A percentile compares a stretch with the other conserved stretches of the same genome.
These are phyloP conservation scores for Penicillium palitans DNA, from an alignment of 2,329 filamentous ascomycete genomes.

Conservation along the genomic window DNA sequence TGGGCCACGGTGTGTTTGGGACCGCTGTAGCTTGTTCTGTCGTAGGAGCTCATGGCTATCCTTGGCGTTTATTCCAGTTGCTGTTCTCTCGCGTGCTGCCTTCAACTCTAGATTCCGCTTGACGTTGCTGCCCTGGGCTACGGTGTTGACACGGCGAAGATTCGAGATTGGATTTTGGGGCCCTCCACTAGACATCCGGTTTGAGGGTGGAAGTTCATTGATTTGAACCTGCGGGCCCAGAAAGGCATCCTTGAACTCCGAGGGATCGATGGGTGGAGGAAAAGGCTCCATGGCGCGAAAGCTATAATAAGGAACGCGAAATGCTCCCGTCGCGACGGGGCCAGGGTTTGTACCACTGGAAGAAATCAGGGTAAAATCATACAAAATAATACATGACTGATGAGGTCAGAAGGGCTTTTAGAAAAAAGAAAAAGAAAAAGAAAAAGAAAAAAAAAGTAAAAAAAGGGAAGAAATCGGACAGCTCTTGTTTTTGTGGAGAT, in stretches of 20 bases:
- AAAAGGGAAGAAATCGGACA: constrained; percentile 15
- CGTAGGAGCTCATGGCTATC: constrained; percentile 55
- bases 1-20: constrained; percentile 54
- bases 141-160: constrained; percentile 42
- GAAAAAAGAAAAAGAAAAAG: background rate
- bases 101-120: constrained; percentile 33
- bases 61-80: constrained; percentile 46
- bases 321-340: constrained; percentile 12
- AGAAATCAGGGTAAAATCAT: constrained; percentile 21
- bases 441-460: background rate
- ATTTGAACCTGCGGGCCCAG: constrained; percentile 21
- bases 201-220: constrained; percentile 18
- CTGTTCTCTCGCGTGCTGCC: constrained; percentile 35
- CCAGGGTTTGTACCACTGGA: constrained; percentile 4
- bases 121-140: constrained; percentile 36
- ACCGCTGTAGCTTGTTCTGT: constrained; percentile 38
- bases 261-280: constrained; percentile 15
- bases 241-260: constrained; percentile 19
- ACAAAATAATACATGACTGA: constrained; percentile 1
- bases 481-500: constrained; percentile 29
- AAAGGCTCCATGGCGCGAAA: constrained; percentile 26
- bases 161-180: constrained; percentile 22
- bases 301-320: constrained; percentile 8
- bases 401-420: constrained; percentile 6
- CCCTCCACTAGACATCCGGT: constrained; percentile 14